These are phyloP conservation scores for Botrytis elliptica DNA, from an alignment of 2,329 filamentous ascomycete genomes.

Conservation along the genomic window DNA sequence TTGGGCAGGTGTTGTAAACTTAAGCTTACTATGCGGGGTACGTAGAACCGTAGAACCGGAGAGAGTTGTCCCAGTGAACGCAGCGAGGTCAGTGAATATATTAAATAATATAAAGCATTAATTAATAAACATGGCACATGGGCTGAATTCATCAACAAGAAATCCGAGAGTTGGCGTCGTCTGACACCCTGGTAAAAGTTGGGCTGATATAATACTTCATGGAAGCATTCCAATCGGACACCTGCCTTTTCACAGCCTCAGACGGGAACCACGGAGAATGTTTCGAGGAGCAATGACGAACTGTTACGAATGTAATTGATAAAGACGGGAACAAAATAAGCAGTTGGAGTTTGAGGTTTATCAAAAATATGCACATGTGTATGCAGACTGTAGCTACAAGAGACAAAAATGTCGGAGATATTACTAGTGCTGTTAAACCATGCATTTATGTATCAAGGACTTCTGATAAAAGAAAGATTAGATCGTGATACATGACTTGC, in stretches of 20 bases:
- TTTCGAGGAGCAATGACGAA: neutral
- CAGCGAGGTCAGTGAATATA: neutral
- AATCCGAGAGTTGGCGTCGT: constrained; percentile 9
- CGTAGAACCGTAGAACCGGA: neutral
- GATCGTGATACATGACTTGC: neutral
- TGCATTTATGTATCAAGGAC: neutral
- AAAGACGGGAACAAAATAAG: neutral
- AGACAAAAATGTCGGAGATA: neutral
- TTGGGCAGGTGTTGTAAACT: neutral
- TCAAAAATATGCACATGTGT: constrained; percentile 1
- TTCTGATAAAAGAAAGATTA: neutral
- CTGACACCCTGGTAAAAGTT: constrained; percentile 6
- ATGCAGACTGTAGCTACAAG: neutral
- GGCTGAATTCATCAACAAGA: neutral
- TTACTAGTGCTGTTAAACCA: neutral
- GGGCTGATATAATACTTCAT: constrained; percentile 8
- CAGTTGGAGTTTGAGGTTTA: neutral
- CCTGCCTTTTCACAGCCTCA: constrained; percentile 3
- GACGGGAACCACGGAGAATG: constrained; percentile 1
- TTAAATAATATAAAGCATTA: neutral
- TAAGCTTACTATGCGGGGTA: constrained; percentile 2
- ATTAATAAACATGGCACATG: constrained; percentile 2
- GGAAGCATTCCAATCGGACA: neutral
- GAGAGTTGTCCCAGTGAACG: neutral
- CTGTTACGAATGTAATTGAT: neutral